A percentile compares a stretch with the other conserved stretches of the same genome.
Evolutionary conservation across 2,329 filamentous ascomycete species (phyloP).

Genomic region (Colletotrichum orbiculare): DNA sequence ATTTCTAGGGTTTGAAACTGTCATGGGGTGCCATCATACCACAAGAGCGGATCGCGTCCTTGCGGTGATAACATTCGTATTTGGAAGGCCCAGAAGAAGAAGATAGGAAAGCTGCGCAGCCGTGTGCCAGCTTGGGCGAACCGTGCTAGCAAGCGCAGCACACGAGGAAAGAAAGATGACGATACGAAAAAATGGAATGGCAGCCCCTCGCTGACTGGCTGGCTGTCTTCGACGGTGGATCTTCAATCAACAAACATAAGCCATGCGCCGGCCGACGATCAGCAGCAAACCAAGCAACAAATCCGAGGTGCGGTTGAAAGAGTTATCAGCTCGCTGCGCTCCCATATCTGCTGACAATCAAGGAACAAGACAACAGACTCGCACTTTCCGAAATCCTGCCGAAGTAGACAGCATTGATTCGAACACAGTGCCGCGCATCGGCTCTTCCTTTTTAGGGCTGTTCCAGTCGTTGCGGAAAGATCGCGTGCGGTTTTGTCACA

Average conservation of each 20-base stretch:
- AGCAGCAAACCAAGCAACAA: constrained; percentile 4
- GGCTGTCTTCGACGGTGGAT: too few relatives aligned
- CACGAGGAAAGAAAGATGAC: constrained; percentile 1
- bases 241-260: too few relatives aligned
- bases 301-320: constrained; percentile 25
- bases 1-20: too few relatives aligned
- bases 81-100: too few relatives aligned
- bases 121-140: background rate
- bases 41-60: too few relatives aligned
- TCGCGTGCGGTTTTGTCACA: too few relatives aligned
- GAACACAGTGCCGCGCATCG: constrained; percentile 34
- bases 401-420: constrained; percentile 25
- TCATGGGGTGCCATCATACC: too few relatives aligned
- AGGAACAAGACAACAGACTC: constrained; percentile 27
- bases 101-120: background rate
- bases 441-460: background rate
- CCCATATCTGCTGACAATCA: constrained; percentile 22
- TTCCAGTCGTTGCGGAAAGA: too few relatives aligned
- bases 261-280: background rate
- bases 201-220: background rate
- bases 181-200: background rate
- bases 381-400: background rate
- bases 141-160: constrained; percentile 3
- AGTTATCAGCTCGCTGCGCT: constrained; percentile 37
- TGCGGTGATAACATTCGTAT: too few relatives aligned